A percentile compares a stretch with the other conserved stretches of the same genome.
phyloP scores from a whole-genome alignment of 805 yeast species.

The Candida nonsorbophila region DNA sequence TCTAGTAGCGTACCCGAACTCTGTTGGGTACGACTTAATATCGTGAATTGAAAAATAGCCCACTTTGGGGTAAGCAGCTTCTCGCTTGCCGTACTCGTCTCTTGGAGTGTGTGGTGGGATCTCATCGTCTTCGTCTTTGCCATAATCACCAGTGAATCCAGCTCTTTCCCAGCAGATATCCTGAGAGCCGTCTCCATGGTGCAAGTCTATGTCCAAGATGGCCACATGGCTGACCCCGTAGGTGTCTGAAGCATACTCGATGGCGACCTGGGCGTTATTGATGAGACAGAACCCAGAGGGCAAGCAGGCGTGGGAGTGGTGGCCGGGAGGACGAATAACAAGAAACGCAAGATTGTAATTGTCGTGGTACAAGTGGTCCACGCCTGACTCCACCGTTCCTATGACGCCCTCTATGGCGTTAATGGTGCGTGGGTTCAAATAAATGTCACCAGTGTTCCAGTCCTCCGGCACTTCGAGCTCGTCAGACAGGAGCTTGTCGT shows the following conservation, averaged over 20 bases:
- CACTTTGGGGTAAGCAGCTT: slow-evolving; percentile 50
- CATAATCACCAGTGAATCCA: slow-evolving; percentile 46
- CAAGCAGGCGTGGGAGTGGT: slow-evolving; percentile 76
- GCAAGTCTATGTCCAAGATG: slow-evolving; percentile 76
- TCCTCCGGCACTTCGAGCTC: slow-evolving; percentile 70
- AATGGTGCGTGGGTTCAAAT: slow-evolving; percentile 59
- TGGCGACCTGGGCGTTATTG: slow-evolving; percentile 76
- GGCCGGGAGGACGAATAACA: slow-evolving; percentile 79
- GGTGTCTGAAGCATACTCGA: slow-evolving; percentile 63
- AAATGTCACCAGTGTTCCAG: slow-evolving; percentile 84
- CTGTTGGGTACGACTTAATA: slow-evolving; percentile 82
- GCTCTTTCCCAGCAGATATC: slow-evolving; percentile 81
- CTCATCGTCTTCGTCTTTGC: slow-evolving; percentile 43
- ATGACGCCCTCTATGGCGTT: slow-evolving; percentile 72
- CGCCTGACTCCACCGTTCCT: slow-evolving; percentile 68
- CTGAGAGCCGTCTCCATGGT: slow-evolving; percentile 88
- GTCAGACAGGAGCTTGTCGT: slow-evolving; percentile 44
- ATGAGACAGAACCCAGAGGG: slow-evolving; percentile 83
- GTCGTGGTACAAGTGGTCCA: slow-evolving; percentile 38
- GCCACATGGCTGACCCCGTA: slow-evolving; percentile 75
- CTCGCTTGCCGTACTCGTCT: slow-evolving; percentile 46
- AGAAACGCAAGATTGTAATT: slow-evolving; percentile 51
- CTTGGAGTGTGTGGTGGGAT: slow-evolving; percentile 25
- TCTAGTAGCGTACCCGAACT: slow-evolving; percentile 67
- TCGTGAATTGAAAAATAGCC: slow-evolving; percentile 85